These are phyloP conservation scores for Pelargonium cotyledonis DNA, from an alignment of 441 rosid species.

Conservation along the genomic window DNA sequence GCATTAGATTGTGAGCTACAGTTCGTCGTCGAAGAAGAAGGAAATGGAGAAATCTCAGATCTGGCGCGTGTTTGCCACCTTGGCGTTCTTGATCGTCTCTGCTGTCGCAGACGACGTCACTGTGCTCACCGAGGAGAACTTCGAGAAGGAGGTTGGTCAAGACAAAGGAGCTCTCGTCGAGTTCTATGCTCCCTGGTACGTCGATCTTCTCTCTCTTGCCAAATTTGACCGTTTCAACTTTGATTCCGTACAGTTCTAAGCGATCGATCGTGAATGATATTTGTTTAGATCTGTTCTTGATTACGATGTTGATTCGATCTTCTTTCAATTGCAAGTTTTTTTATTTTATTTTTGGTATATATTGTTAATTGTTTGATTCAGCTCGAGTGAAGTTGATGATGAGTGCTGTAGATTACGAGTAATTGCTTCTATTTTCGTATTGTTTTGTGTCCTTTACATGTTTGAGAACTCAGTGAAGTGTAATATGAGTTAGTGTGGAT, in stretches of 20 bases:
- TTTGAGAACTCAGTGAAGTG: background rate
- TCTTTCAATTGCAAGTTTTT: background rate
- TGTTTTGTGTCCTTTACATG: background rate
- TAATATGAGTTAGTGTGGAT: background rate
- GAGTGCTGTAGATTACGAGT: background rate
- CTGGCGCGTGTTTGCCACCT: constrained; percentile 46
- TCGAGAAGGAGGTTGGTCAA: constrained; percentile 88
- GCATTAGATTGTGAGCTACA: background rate
- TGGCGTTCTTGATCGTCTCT: constrained; percentile 46
- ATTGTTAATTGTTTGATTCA: background rate
- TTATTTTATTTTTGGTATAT: background rate
- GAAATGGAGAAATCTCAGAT: constrained; percentile 70
- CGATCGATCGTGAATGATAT: constrained; percentile 14
- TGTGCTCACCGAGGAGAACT: constrained; percentile 78
- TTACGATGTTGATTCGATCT: background rate
- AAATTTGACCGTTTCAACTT: background rate
- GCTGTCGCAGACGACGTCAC: constrained; percentile 73
- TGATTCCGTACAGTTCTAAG: background rate
- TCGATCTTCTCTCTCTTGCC: background rate
- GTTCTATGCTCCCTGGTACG: constrained; percentile 98
- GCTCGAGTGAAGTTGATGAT: background rate
- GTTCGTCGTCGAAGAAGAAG: constrained; percentile 2
- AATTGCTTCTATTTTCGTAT: background rate
- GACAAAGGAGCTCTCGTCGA: constrained; percentile 89
- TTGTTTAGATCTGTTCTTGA: constrained; percentile 8